Evolutionary conservation across 1,284 basidiomycete genomes (phyloP), one percentile per base, ranked within the genome.

Genomic region (Leccinum colubrinum): DNA sequence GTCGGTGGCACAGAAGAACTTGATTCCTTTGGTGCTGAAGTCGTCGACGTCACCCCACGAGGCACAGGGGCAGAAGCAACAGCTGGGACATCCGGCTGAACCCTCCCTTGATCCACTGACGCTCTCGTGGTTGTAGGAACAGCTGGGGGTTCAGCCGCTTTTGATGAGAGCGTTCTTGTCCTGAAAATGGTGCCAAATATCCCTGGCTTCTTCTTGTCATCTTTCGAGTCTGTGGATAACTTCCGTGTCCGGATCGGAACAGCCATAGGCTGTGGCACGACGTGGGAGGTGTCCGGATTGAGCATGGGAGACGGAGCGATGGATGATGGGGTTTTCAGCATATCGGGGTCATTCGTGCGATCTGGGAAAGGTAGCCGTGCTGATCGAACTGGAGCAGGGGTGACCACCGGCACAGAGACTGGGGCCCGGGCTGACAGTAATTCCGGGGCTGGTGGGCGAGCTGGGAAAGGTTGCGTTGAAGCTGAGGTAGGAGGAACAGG

Each of bases 311-410:
- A 81, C 0, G 75, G 78, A 3, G 81, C 79, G 14, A 84, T 77
- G 4, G 83, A 83, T 27, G 84, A 83, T n/a, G 84, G 82, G 0
- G 84, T 85, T 65, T 77, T 78, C 22, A 84, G 75, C 46, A 82
- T 59, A 56, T 76, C 74, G 4, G 80, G 77, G 46, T 84, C 83
- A 61, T 80, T 76, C n/a, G 58, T 37, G 25, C 64, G 71, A 53
- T 72, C 64, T 22, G 59, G 59, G 37, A 65, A 59, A 30, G 65
- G 56, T 8, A 59, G 55, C 8, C 71, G 63, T 22, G 60, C 51
- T 35, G 58, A 48, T 56, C 72, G 65, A 20, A 59, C 57, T 30
- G 64, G 74, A 50, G 66, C 65, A 64, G 73, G 65, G 11, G 75
- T 56, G 14, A 59, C 56, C n/a, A 65, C 9, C 27, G 73, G 62